Conservation (phyloP, 192 early-diverging fungal species). For the Coemansia umbellata region DNA sequence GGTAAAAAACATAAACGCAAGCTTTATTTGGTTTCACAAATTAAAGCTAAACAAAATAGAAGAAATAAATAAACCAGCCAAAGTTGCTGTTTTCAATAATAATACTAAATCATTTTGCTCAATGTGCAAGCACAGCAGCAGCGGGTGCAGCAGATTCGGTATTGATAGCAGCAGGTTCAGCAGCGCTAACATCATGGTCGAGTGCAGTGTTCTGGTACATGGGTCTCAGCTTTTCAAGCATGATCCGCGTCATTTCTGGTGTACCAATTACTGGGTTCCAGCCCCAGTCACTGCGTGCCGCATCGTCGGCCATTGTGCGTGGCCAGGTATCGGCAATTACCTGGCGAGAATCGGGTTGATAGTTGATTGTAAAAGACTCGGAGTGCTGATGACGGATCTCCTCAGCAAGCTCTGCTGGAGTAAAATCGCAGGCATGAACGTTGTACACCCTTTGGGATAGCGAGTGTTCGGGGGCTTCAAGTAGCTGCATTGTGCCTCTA, state of each 20-base stretch:
- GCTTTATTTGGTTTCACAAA: too few relatives aligned
- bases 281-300: constrained; percentile 60
- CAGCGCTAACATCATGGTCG: constrained; percentile 13
- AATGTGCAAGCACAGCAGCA: constrained; percentile 11
- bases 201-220: constrained; percentile 22
- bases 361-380: constrained; percentile 56
- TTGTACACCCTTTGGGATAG: constrained; percentile 63
- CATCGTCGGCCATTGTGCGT: constrained; percentile 55
- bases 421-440: constrained; percentile 59
- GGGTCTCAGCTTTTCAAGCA: constrained; percentile 56
- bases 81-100: neutral
- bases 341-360: constrained; percentile 59
- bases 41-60: neutral
- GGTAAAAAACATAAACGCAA: neutral
- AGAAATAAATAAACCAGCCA: neutral
- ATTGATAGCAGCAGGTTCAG: neutral
- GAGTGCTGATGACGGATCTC: constrained; percentile 54
- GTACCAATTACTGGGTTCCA: constrained; percentile 61
- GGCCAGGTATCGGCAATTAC: constrained; percentile 68
- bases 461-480: constrained; percentile 49
- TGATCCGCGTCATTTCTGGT: constrained; percentile 56
- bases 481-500: constrained; percentile 59
- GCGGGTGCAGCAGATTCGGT: neutral
- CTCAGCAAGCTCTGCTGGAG: constrained; percentile 52
- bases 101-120: neutral